A percentile compares a stretch with the other conserved stretches of the same genome.
Evolutionary conservation across 2,329 filamentous ascomycete species (phyloP).

Genomic region (Nemania serpens): DNA sequence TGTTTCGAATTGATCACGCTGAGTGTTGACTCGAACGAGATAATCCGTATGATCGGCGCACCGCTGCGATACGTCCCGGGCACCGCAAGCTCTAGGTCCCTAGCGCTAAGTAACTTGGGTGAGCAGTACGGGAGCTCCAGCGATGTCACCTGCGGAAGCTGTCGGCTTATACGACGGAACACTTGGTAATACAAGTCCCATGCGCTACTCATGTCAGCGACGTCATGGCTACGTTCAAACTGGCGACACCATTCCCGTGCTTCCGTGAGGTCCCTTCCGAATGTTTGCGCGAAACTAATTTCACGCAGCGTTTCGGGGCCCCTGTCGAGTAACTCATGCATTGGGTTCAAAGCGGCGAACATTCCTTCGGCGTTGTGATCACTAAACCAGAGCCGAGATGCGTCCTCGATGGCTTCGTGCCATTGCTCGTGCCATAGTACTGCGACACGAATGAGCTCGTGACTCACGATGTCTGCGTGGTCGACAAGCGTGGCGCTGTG

Average conservation of each 20-base stretch:
- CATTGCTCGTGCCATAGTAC: slow-evolving; percentile 99
- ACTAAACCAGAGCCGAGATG: slow-evolving; percentile 93
- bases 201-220: slow-evolving; percentile 94
- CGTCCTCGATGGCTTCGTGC: slow-evolving; percentile 98
- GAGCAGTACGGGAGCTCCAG: slow-evolving; percentile 97
- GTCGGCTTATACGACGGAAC: slow-evolving; percentile 91
- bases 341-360: slow-evolving; percentile 86
- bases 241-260: slow-evolving; percentile 95
- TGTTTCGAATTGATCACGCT: slow-evolving; percentile 97
- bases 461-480: slow-evolving; percentile 92
- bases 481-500: slow-evolving; percentile 92
- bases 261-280: slow-evolving; percentile 92
- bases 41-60: slow-evolving; percentile 78
- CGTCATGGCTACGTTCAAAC: slow-evolving; percentile 85
- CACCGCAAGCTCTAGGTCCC: slow-evolving; percentile 89
- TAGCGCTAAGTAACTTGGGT: slow-evolving; percentile 84
- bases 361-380: slow-evolving; percentile 98
- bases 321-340: slow-evolving; percentile 88
- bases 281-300: slow-evolving; percentile 96
- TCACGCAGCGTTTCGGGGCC: slow-evolving; percentile 93
- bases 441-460: slow-evolving; percentile 94
- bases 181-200: slow-evolving; percentile 99
- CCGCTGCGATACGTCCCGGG: slow-evolving; percentile 90
- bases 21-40: slow-evolving; percentile 87
- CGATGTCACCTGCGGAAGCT: slow-evolving; percentile 88